Conservation (phyloP, 176 grass and related monocot genomes). For the Oryza officinalis region DNA sequence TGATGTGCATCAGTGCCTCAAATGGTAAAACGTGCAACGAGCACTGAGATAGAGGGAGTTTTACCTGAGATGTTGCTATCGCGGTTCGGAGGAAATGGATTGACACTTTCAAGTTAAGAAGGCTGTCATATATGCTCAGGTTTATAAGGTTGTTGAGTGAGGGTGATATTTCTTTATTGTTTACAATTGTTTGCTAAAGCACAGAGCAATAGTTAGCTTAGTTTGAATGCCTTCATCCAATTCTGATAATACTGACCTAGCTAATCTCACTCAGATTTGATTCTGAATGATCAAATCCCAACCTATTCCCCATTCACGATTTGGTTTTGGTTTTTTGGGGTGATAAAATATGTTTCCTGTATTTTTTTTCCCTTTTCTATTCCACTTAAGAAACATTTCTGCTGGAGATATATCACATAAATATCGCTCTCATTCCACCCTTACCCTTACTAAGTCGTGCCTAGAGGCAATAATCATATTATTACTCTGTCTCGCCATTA, state of each 20-base stretch:
- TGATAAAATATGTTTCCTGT: background rate
- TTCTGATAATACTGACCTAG: background rate
- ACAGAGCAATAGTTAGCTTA: background rate
- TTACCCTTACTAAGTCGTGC: too few relatives aligned
- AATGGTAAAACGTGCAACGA: background rate
- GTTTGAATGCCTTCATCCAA: background rate
- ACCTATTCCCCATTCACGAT: background rate
- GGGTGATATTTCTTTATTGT: background rate
- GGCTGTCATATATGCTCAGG: background rate
- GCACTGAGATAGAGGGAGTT: background rate
- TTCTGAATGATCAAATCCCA: background rate
- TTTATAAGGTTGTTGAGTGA: background rate
- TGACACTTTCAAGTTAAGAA: slow-evolving; percentile 12
- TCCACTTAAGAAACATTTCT: background rate
- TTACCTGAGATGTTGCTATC: background rate
- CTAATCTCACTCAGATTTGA: background rate
- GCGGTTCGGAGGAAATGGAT: background rate
- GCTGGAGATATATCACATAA: background rate
- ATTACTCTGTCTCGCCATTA: too few relatives aligned
- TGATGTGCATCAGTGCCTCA: background rate
- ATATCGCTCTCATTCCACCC: too few relatives aligned
- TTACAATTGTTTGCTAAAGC: background rate
- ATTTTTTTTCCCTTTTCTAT: background rate
- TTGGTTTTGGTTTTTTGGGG: background rate
- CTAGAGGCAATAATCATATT: too few relatives aligned